Evolutionary conservation across 73 alveolate species (phyloP).

Genomic region (Paramecium tetraurelia): DNA sequence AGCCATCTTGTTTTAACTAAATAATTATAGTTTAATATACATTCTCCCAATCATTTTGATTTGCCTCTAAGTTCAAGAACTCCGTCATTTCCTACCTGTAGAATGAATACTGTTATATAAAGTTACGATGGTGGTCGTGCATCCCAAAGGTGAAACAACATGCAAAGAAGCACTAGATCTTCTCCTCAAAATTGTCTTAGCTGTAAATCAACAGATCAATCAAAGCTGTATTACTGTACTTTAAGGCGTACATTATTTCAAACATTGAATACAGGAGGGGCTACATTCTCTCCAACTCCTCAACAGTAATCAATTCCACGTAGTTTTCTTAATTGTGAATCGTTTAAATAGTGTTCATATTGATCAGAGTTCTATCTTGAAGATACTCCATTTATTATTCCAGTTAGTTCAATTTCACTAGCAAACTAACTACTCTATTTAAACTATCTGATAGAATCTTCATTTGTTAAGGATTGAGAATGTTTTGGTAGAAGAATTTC

Average conservation of each 20-base stretch:
- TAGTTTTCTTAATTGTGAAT: neutral
- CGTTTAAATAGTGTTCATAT: neutral
- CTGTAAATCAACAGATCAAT: neutral
- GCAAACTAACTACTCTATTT: neutral
- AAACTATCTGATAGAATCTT: neutral
- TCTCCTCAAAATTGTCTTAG: neutral
- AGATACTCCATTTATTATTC: neutral
- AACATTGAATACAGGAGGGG: neutral
- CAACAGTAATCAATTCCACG: neutral
- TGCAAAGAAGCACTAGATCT: neutral
- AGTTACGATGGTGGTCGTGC: neutral
- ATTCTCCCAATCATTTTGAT: neutral
- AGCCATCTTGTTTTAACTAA: neutral
- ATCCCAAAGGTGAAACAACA: slow-evolving; percentile 17
- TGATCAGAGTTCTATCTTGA: neutral
- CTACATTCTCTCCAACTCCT: neutral
- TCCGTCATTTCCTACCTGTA: neutral
- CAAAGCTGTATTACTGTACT: neutral
- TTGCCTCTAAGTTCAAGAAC: neutral
- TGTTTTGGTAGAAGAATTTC: neutral
- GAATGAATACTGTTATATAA: neutral
- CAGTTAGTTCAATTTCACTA: neutral
- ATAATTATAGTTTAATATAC: neutral
- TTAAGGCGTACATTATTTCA: neutral
- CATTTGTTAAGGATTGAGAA: neutral